A percentile compares a stretch with the other conserved stretches of the same genome.
These are phyloP conservation scores for Lentinus tigrinus DNA, from an alignment of 768 basidiomycete genomes.

Conservation along the genomic window DNA sequence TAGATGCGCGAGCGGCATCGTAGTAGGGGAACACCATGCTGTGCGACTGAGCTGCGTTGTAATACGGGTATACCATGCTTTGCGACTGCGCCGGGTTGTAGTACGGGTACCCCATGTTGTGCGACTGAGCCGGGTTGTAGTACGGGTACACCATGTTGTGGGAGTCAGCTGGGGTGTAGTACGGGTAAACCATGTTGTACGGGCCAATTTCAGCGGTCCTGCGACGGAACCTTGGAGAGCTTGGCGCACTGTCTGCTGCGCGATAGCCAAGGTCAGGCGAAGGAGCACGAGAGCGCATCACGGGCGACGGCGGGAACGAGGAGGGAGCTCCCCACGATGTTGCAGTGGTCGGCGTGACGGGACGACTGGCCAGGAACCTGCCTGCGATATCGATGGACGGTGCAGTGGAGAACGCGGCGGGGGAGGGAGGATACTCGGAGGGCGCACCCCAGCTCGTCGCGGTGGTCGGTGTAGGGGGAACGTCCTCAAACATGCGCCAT, in stretches of 20 bases:
- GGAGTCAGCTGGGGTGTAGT: not conserved
- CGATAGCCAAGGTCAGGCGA: conserved; percentile 20
- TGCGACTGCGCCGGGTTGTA: not conserved
- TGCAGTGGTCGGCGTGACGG: conserved; percentile 43
- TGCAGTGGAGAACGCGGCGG: conserved; percentile 22
- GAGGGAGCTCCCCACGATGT: conserved; percentile 55
- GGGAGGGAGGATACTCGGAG: conserved; percentile 34
- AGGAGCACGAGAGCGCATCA: conserved; percentile 12
- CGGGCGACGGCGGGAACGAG: conserved; percentile 35
- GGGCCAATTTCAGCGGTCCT: not conserved
- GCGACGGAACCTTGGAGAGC: not conserved
- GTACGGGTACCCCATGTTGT: not conserved
- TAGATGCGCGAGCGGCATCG: conserved; percentile 2
- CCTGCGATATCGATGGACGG: conserved; percentile 42
- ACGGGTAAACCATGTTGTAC: not conserved
- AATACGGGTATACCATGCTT: conserved; percentile 8
- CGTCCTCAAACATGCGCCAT: conserved; percentile 52
- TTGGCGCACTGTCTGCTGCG: conserved; percentile 14
- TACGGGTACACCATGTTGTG: not conserved
- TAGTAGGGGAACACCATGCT: conserved; percentile 10
- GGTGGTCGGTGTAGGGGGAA: conserved; percentile 50
- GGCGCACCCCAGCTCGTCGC: conserved; percentile 48
- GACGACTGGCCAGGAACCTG: conserved; percentile 36
- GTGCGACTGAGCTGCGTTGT: conserved; percentile 1
- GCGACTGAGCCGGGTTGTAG: not conserved